Percentiles rank a stretch among this genome's conserved stretches.
Evolutionary conservation across 1,139 yeast genomes (phyloP).

Genomic region (Magnusiomyces paraingens): DNA sequence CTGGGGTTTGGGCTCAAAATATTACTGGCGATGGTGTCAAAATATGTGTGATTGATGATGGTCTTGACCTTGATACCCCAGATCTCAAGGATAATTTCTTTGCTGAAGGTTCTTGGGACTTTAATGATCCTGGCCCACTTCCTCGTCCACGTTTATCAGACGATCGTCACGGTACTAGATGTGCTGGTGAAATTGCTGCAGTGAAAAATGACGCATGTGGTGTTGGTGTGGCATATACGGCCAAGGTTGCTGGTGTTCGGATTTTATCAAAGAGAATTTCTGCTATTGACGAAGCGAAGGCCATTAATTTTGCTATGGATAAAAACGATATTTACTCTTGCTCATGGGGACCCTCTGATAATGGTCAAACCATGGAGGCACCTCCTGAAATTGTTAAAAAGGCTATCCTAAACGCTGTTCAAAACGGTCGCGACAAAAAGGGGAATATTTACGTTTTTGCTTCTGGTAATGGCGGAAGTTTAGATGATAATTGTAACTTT

Average conservation of each 20-base stretch:
- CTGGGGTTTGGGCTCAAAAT: constrained; percentile 78
- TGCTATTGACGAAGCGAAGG: constrained; percentile 84
- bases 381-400: constrained; percentile 74
- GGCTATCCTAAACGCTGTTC: constrained; percentile 80
- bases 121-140: constrained; percentile 62
- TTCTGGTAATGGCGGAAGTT: constrained; percentile 85
- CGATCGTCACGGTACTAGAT: constrained; percentile 94
- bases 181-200: constrained; percentile 97
- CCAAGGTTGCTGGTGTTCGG: constrained; percentile 85
- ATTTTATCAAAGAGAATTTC: constrained; percentile 77
- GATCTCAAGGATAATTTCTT: constrained; percentile 68
- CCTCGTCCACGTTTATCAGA: constrained; percentile 80
- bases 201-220: constrained; percentile 82
- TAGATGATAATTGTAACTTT: constrained; percentile 86
- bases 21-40: constrained; percentile 73
- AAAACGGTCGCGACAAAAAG: constrained; percentile 70
- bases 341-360: constrained; percentile 98
- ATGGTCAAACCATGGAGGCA: constrained; percentile 78
- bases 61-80: constrained; percentile 70
- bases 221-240: constrained; percentile 83
- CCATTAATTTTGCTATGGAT: constrained; percentile 73
- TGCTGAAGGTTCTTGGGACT: constrained; percentile 84
- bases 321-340: constrained; percentile 88
- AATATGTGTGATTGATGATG: constrained; percentile 91
- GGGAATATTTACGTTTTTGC: constrained; percentile 95